Evolutionary conservation across 2,329 filamentous ascomycete genomes (phyloP).

Genomic region (Colletotrichum sp.): DNA sequence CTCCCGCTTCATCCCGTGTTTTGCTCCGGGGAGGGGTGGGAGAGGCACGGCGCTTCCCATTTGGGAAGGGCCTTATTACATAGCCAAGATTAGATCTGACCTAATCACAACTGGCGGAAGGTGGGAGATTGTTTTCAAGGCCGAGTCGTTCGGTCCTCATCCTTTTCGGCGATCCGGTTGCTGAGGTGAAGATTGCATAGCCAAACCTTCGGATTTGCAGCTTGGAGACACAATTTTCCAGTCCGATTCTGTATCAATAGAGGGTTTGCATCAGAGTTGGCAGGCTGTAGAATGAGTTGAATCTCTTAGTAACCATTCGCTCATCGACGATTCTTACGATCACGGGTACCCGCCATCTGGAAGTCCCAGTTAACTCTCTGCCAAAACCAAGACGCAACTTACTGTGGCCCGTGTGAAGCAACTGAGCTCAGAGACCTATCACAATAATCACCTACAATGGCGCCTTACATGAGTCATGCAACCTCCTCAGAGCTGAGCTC

Average conservation of each 20-base stretch:
- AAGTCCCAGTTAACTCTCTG: background rate
- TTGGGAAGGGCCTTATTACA: background rate
- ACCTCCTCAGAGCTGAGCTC: background rate
- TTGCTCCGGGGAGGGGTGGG: background rate
- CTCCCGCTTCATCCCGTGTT: background rate
- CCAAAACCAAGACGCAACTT: background rate
- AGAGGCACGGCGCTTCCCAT: background rate
- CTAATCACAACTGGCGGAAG: background rate
- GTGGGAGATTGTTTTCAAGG: background rate
- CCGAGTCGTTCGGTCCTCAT: background rate
- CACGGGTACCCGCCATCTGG: background rate
- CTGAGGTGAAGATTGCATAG: background rate
- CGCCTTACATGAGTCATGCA: background rate
- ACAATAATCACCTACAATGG: background rate
- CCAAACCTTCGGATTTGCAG: background rate
- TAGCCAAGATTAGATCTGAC: background rate
- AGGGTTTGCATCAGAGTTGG: rapidly evolving
- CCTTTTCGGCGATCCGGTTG: background rate
- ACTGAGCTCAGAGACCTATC: background rate
- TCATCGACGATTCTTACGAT: background rate
- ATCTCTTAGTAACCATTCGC: background rate
- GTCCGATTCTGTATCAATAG: background rate
- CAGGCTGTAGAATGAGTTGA: background rate
- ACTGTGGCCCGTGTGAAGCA: background rate
- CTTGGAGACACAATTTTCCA: background rate